Base-by-base conservation (phyloP, 768 basidiomycete genomes). In the Leccinum disarticulatum region DNA sequence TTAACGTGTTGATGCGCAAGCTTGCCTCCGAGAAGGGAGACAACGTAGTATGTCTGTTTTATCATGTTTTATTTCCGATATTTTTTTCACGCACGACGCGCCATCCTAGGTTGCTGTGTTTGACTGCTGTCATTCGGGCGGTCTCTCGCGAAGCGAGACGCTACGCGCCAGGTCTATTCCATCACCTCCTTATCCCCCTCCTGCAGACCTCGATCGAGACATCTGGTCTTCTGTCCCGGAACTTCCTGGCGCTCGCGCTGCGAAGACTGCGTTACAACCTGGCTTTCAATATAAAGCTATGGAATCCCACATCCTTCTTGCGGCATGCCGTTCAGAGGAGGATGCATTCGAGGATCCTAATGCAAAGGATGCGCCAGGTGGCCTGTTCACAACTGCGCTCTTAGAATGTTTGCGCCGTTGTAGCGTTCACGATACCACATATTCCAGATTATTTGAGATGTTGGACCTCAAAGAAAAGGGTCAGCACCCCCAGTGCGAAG, bases 121-220 rank as follows among this genome's bases (percentile, higher is more conserved):
- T 27, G 66, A 68, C 41, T 68, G 66, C 13, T 68, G 66, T 46
- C 59, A 63, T 54, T 66, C 67, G 1, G 67, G 67, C 4, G 67
- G 67, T 48, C 61, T 64, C 30, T 11, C 64, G 11, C 61, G 67
- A 15, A 54, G 27, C 6, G 22, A 52, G 14, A 10, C 3, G 33
- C 54, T 64, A 7, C 58, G 49, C 14, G 6, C 47, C 36, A 59
- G 64, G 43, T 61, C 30, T 15, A 55, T 65, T 35, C 60, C 61
- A 4, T 48, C 67, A 3, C 61, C 61, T 0, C 56, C 60, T 35
- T 15, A n/a, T 28, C 64, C 61, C 1, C 61, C 61, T 1, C 67
- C 67, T 5, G 36, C 56, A 25, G 59, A 68, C 41, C 59, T 68
- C 1, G 11, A 61, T 31, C 56, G 3, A 53, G 56, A 66, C 27